Evolutionary conservation across 179 eudicot genomes (phyloP), one percentile per base, ranked within the genome.

Genomic region (Gypsophila paniculata): DNA sequence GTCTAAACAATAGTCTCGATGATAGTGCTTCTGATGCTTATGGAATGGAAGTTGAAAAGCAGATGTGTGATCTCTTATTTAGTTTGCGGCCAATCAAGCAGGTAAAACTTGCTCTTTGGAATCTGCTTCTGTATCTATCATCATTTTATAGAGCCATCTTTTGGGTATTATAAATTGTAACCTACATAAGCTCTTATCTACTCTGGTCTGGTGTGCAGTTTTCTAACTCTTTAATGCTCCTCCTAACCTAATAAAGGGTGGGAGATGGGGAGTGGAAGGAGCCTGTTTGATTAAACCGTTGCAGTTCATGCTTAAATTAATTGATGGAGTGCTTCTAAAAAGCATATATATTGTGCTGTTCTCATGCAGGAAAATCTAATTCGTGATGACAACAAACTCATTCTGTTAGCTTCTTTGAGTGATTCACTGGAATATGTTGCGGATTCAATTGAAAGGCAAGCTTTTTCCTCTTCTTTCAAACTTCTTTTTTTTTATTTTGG

Each of bases 381-480:
- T 72, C 98, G 91, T 69, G 99, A 95, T 75, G 98, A 93, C 79
- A 90, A 90, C 87, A 92, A 90, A 81, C 89, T 95, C 74, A 86
- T 89, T 70, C 82, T 95, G 42, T 77, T 95, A 82, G 99, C 99
- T 70, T 95, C 98, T 19, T 65, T 95, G 46, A 95, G 98, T 82
- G 99, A 95, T 85, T 95, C 99, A 13, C 79, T 95, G 86, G 98
- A 95, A 87, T 95, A 93, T 86, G 90, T 95, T 82, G 99, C 99
- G 48, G 98, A 93, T 75, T 93, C 99, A 59, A 90, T 95, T 78
- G 96, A 93, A 83, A 89, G 96, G 99, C 70, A 80, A 83, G 90
- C 80, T 49, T 63, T 73, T 74, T 34, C 25, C 61, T 42, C 72
- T 69, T 51, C 36, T 60, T 61, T 29, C 23, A 13, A 55, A n/a